Evolutionary conservation across 1,284 basidiomycete genomes (phyloP), one percentile per base, ranked within the genome.

Genomic region (Melampsora americana): DNA sequence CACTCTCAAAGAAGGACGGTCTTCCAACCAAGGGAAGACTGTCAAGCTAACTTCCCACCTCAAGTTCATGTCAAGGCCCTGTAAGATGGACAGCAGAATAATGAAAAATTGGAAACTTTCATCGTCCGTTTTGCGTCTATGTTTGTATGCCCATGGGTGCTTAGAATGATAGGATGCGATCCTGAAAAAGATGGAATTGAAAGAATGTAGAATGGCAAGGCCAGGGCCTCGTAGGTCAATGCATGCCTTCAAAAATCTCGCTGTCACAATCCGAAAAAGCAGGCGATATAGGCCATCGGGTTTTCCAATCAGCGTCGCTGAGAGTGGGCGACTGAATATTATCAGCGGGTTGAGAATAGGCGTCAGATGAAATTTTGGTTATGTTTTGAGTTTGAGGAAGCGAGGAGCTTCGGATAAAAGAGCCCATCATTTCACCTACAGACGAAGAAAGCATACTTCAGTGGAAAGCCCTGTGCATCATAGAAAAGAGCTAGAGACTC

Each of bases 201-300:
- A 35, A 9, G 35, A 35, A 35, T 35, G 35, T 35, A 35, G 3
- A 35, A 35, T 9, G 35, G 35, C 9, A 9, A 9, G 5, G 35
- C 35, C 35, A 35, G 35, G 35, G 9, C 9, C 3, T 4, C 35
- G 3, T 9, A 9, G 35, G 35, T 53, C 23, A 71, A 35, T 71
- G 69, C 69, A 71, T 71, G 1, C 69, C 69, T 62, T 71, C 69
- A 20, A 71, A 71, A 30, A 71, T 71, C 20, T 71, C 69, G 30
- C 59, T 62, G 28, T 71, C 60, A 56, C 69, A 71, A 62, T 71
- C 69, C 7, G 69, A 71, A 11, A 46, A 44, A 4, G 1, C 60
- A 0, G 61, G 69, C 1, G 69, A 71, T 28, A n/a, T 26, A 44
- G 69, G 69, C 69, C 69, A 71, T 20, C 46, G 23, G 59, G 46